These are phyloP conservation scores for Oryza glumipatula DNA, from an alignment of 176 grass and related monocot genomes.

Conservation along the genomic window DNA sequence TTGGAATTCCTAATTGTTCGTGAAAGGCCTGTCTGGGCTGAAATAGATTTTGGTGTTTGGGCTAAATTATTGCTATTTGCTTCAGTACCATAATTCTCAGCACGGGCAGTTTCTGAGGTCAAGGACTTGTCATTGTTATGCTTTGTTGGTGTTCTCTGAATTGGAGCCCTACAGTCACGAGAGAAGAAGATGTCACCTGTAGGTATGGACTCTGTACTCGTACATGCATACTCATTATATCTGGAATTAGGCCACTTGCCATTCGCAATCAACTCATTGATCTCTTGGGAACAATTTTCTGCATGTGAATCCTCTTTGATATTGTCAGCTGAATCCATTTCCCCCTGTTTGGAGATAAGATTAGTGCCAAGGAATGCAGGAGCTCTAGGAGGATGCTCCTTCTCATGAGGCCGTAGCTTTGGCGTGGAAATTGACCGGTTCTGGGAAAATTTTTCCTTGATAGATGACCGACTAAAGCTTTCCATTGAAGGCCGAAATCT, in stretches of 20 bases:
- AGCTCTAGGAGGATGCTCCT: slow-evolving; percentile 50
- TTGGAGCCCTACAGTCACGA: slow-evolving; percentile 52
- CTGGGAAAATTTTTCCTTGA: slow-evolving; percentile 45
- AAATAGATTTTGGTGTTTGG: slow-evolving; percentile 41
- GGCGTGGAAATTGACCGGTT: slow-evolving; percentile 61
- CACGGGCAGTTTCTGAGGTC: slow-evolving; percentile 29
- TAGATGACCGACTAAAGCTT: slow-evolving; percentile 45
- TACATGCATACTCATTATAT: slow-evolving; percentile 61
- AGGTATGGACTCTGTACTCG: slow-evolving; percentile 65
- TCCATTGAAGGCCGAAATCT: slow-evolving; percentile 49
- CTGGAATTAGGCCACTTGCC: slow-evolving; percentile 45
- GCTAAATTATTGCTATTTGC: slow-evolving; percentile 44
- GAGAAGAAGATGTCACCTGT: slow-evolving; percentile 80
- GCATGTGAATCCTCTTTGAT: slow-evolving; percentile 44
- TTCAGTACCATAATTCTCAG: slow-evolving; percentile 35
- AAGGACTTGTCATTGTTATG: slow-evolving; percentile 35
- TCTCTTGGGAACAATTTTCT: slow-evolving; percentile 52
- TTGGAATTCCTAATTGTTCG: slow-evolving; percentile 49
- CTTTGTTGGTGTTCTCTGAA: slow-evolving; percentile 48
- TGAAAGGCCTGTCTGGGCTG: slow-evolving; percentile 45
- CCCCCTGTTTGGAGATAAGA: slow-evolving; percentile 30
- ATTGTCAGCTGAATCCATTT: slow-evolving; percentile 35
- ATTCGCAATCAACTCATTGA: slow-evolving; percentile 48
- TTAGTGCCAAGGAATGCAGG: slow-evolving; percentile 48
- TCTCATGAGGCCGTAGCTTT: slow-evolving; percentile 45